Evolutionary conservation across 331 rosid species (phyloP), one percentile per base, ranked within the genome.

Genomic region (Cydonia oblonga): DNA sequence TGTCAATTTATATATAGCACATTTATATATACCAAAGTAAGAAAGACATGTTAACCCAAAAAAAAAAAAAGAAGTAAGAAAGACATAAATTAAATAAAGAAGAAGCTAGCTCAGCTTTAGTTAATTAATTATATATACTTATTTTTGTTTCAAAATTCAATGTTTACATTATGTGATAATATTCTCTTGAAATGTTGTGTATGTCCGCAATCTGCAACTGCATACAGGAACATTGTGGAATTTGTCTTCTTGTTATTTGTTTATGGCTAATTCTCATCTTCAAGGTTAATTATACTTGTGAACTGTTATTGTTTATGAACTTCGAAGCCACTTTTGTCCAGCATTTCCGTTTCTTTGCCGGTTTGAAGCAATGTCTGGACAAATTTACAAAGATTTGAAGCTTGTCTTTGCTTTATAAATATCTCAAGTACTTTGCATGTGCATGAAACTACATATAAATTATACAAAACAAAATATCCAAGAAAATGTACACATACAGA

Each of bases 231-330:
- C 76, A 72, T 72, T 74, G 69, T 67, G 70, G 42, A 61, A 42
- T 66, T 78, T 80, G 88, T 80, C 82, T 64, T 70, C 38, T 82
- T 68, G 67, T 66, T 56, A 26, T 38, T 70, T 80, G 3, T 72
- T 69, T 61, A 49, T 25, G 51, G 79, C 16, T 29, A 57, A 24
- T 38, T 33, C 64, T 65, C 78, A 28, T 58, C 79, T 83, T 73
- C 72, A 68, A 29, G 65, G 74, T 53, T 64, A 59, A 32, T 30
- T 30, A 74, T 71, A 76, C 61, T 73, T 75, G 29, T 73, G 67
- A 15, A 46, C 2, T 3, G 12, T 12, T 46, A 18, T 76, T 72
- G 81, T 81, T 81, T 84, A 79, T 76, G 72, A 78, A 73, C 78
- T 78, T 80, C 74, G 73, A 72, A 62, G 54, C 68, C 65, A 66